phyloP scores from a whole-genome alignment of 495 filamentous ascomycete species.

The Darksidea phi region DNA sequence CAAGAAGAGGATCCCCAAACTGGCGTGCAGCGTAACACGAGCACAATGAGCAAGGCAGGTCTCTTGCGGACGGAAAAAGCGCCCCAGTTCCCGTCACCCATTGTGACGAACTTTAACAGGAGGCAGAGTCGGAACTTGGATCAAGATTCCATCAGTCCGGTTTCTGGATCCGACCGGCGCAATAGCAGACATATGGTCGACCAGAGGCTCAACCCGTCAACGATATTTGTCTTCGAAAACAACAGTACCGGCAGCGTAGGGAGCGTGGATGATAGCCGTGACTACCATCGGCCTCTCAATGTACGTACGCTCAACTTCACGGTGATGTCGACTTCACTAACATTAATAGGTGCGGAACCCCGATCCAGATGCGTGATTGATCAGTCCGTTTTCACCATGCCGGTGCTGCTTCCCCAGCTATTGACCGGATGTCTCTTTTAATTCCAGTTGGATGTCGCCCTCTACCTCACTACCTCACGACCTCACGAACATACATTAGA shows the following conservation, averaged over 20 bases:
- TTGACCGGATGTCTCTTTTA: background rate
- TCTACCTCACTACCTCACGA: conserved; percentile 14
- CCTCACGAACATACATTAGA: conserved; percentile 17
- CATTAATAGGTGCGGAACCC: conserved; percentile 19
- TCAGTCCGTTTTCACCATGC: background rate
- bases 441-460: conserved; percentile 4
- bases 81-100: conserved; percentile 7
- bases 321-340: background rate
- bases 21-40: conserved; percentile 29
- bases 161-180: conserved; percentile 30
- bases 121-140: conserved; percentile 10
- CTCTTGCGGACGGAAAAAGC: conserved; percentile 19
- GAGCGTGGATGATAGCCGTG: conserved; percentile 30
- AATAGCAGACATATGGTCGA: conserved; percentile 28
- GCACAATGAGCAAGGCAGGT: conserved; percentile 32
- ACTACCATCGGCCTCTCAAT: conserved; percentile 31
- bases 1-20: conserved; percentile 13
- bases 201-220: conserved; percentile 34
- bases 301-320: conserved; percentile 8
- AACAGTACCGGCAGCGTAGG: conserved; percentile 20
- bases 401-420: background rate
- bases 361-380: conserved; percentile 13
- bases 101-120: conserved; percentile 12
- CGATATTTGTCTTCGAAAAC: conserved; percentile 33
- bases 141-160: conserved; percentile 28